Evolutionary conservation across 2,329 filamentous ascomycete species (phyloP).

Genomic region (Botrytis cinerea): DNA sequence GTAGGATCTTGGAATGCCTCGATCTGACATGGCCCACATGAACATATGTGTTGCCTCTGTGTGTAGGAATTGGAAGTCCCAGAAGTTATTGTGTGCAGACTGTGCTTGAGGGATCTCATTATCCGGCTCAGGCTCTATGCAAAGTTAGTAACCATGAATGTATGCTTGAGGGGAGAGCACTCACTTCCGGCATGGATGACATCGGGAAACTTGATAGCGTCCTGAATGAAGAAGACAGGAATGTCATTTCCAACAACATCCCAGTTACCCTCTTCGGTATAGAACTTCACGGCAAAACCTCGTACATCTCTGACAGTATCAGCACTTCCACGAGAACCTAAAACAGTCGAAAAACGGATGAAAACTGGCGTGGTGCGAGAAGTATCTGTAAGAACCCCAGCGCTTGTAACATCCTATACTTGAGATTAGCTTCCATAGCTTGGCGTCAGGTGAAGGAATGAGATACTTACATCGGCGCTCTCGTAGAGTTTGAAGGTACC

Average conservation of each 20-base stretch:
- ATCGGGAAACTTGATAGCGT: constrained; percentile 73
- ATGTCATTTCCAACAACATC: constrained; percentile 75
- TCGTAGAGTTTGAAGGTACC: constrained; percentile 67
- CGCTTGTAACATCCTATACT: constrained; percentile 53
- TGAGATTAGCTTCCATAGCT: background rate
- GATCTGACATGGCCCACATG: constrained; percentile 77
- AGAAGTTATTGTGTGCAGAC: constrained; percentile 73
- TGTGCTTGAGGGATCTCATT: constrained; percentile 72
- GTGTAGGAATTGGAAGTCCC: constrained; percentile 71
- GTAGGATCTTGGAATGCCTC: constrained; percentile 70
- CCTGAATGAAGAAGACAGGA: constrained; percentile 75
- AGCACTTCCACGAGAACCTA: constrained; percentile 72
- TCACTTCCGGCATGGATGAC: constrained; percentile 53
- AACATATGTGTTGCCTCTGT: constrained; percentile 76
- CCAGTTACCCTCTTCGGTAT: constrained; percentile 77
- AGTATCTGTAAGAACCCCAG: constrained; percentile 67
- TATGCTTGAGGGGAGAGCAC: constrained; percentile 15
- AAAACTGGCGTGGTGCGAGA: constrained; percentile 68
- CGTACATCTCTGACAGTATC: constrained; percentile 84
- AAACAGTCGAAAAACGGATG: constrained; percentile 75
- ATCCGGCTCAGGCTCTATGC: constrained; percentile 66
- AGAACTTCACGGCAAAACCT: constrained; percentile 77
- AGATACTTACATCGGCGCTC: constrained; percentile 50
- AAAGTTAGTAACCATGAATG: constrained; percentile 38
- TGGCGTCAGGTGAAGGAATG: too few species aligned